Conservation (phyloP, 495 filamentous ascomycete genomes). For the Xanthoparmelia taractica region DNA sequence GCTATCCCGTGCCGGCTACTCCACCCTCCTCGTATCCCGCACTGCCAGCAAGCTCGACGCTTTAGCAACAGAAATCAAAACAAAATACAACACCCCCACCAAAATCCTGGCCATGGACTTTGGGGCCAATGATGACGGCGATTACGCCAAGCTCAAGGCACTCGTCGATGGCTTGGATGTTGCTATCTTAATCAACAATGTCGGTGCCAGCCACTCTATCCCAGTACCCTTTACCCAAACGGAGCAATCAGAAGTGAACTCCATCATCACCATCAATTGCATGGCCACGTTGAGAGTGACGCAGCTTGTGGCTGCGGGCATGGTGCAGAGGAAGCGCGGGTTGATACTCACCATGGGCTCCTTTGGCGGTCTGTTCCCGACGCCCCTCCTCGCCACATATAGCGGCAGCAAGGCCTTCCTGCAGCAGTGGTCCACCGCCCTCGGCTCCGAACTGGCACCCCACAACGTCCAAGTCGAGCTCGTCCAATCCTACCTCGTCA, state of each 20-base stretch:
- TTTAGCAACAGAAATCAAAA: constrained; percentile 65
- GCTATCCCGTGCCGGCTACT: constrained; percentile 86
- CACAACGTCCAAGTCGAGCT: constrained; percentile 78
- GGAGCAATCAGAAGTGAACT: constrained; percentile 63
- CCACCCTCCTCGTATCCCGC: constrained; percentile 86
- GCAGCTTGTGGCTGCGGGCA: constrained; percentile 72
- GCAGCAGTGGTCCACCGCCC: constrained; percentile 86
- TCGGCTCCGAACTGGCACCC: constrained; percentile 72
- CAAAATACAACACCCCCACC: constrained; percentile 53
- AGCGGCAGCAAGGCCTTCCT: constrained; percentile 97
- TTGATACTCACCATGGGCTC: constrained; percentile 96
- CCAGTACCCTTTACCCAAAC: constrained; percentile 84
- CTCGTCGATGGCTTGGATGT: constrained; percentile 68
- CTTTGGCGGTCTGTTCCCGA: constrained; percentile 83
- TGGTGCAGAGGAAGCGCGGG: constrained; percentile 73
- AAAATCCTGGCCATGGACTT: constrained; percentile 89
- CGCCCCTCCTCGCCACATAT: constrained; percentile 91
- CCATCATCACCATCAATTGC: constrained; percentile 94
- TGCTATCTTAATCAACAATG: constrained; percentile 91
- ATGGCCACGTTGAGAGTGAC: constrained; percentile 80
- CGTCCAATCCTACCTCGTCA: constrained; percentile 84
- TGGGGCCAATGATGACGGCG: constrained; percentile 60
- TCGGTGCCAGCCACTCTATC: constrained; percentile 86
- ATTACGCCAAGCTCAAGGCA: constrained; percentile 64
- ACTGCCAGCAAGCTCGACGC: constrained; percentile 79